A percentile compares a stretch with the other conserved stretches of the same genome.
These are phyloP conservation scores for Beauveria australis DNA, from an alignment of 2,329 filamentous ascomycete genomes.

Conservation along the genomic window DNA sequence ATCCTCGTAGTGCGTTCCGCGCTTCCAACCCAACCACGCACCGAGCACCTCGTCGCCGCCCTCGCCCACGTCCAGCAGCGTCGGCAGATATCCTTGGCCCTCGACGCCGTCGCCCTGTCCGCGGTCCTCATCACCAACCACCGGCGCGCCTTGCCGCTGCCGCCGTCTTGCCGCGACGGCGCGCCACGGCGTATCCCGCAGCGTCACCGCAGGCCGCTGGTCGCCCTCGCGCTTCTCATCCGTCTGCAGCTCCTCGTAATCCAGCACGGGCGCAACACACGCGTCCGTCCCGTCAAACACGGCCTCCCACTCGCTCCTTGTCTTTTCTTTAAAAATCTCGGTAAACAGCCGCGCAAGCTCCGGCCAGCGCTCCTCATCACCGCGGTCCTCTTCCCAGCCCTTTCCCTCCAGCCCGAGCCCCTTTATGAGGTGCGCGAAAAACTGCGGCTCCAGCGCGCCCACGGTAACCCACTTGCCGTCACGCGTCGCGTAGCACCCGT, in stretches of 20 bases:
- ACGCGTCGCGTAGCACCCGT: conserved; percentile 78
- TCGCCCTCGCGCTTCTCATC: conserved; percentile 49
- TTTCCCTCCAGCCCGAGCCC: conserved; percentile 53
- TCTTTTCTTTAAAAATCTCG: conserved; percentile 57
- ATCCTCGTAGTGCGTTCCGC: conserved; percentile 63
- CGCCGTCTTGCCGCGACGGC: conserved; percentile 35
- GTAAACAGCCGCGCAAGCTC: conserved; percentile 55
- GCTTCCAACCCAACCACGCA: conserved; percentile 71
- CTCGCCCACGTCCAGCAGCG: conserved; percentile 53
- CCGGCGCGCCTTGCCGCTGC: too few relatives aligned
- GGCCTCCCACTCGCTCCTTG: conserved; percentile 70
- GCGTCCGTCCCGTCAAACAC: conserved; percentile 89
- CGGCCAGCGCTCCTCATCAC: conserved; percentile 60
- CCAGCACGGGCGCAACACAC: conserved; percentile 82
- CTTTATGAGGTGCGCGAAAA: conserved; percentile 61
- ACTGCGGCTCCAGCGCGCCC: conserved; percentile 84
- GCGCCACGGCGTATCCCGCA: conserved; percentile 61
- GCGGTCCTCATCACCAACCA: conserved; percentile 23
- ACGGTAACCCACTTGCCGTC: conserved; percentile 78
- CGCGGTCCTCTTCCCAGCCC: conserved; percentile 43
- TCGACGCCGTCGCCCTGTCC: conserved; percentile 59
- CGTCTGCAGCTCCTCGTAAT: conserved; percentile 60
- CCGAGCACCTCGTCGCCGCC: conserved; percentile 63
- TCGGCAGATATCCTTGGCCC: conserved; percentile 59
- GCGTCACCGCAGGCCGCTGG: conserved; percentile 60